These are phyloP conservation scores for Paramecium sexaurelia DNA, from an alignment of 73 alveolate genomes.

Conservation along the genomic window DNA sequence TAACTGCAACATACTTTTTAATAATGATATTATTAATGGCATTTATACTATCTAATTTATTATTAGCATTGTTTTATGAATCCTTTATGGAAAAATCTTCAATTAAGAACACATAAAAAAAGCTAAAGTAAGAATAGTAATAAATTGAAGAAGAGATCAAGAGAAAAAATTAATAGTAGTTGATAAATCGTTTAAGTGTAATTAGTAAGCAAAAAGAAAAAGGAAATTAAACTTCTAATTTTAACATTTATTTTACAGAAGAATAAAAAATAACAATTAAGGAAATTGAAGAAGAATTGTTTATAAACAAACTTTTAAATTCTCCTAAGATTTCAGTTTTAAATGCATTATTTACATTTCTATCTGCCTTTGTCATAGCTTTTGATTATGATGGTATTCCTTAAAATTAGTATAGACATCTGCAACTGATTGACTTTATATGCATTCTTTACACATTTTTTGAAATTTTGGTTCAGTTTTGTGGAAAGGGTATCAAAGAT, in stretches of 20 bases:
- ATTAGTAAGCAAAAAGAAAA: background rate
- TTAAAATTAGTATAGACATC: background rate
- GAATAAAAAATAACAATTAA: background rate
- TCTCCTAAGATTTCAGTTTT: background rate
- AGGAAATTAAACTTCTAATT: background rate
- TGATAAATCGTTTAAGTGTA: background rate
- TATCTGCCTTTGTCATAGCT: background rate
- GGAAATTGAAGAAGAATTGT: background rate
- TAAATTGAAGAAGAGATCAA: background rate
- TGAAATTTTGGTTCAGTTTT: background rate
- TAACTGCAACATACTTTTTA: slow-evolving; percentile 57
- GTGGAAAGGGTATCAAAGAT: background rate
- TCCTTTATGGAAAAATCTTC: slow-evolving; percentile 36
- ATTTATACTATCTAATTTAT: background rate
- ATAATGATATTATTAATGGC: slow-evolving; percentile 9
- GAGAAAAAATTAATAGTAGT: background rate
- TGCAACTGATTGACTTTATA: background rate
- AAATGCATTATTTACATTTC: background rate
- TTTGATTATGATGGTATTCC: background rate
- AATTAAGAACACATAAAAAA: background rate
- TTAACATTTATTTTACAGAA: background rate
- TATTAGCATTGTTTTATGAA: slow-evolving; percentile 28
- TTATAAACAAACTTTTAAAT: slow-evolving; percentile 3
- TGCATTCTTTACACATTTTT: background rate
- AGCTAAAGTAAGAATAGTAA: background rate